A percentile compares a stretch with the other conserved stretches of the same genome.
phyloP scores from a whole-genome alignment of 2,329 filamentous ascomycete genomes.

The Zymoseptoria ardabiliae region DNA sequence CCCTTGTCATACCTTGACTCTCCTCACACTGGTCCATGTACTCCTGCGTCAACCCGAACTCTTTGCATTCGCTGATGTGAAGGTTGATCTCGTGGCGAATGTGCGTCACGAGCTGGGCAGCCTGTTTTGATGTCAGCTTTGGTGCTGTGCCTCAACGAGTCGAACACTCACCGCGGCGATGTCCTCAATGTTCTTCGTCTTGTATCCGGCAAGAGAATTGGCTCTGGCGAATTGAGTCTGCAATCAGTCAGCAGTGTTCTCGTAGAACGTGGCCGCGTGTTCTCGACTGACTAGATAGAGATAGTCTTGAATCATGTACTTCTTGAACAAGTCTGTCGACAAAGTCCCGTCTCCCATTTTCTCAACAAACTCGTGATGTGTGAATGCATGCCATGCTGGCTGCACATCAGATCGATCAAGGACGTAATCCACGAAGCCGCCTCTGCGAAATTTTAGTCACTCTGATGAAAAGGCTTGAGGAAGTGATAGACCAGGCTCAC shows the following conservation, averaged over 20 bases:
- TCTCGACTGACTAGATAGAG: constrained; percentile 62
- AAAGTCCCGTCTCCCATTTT: constrained; percentile 69
- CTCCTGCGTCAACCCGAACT: constrained; percentile 66
- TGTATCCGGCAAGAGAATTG: constrained; percentile 79
- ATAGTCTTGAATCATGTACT: constrained; percentile 88
- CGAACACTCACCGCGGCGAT: constrained; percentile 55
- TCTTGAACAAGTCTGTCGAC: constrained; percentile 69
- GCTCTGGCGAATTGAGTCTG: constrained; percentile 82
- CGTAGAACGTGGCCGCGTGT: background rate
- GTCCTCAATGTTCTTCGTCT: constrained; percentile 64
- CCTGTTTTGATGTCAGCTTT: constrained; percentile 34
- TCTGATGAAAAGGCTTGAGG: background rate
- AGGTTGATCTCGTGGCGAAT: constrained; percentile 73
- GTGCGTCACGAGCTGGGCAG: constrained; percentile 64
- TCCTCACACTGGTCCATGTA: constrained; percentile 70
- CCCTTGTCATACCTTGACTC: constrained; percentile 52
- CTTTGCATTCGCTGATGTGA: constrained; percentile 74
- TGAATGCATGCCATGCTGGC: constrained; percentile 65
- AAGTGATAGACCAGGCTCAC: constrained; percentile 34
- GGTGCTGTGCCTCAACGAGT: background rate
- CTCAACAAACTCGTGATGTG: constrained; percentile 75
- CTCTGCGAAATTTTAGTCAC: constrained; percentile 31
- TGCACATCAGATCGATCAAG: constrained; percentile 68
- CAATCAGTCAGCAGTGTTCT: background rate
- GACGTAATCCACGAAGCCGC: constrained; percentile 76